Conservation (phyloP, 2,329 filamentous ascomycete genomes). For the Neonectria faginata region DNA sequence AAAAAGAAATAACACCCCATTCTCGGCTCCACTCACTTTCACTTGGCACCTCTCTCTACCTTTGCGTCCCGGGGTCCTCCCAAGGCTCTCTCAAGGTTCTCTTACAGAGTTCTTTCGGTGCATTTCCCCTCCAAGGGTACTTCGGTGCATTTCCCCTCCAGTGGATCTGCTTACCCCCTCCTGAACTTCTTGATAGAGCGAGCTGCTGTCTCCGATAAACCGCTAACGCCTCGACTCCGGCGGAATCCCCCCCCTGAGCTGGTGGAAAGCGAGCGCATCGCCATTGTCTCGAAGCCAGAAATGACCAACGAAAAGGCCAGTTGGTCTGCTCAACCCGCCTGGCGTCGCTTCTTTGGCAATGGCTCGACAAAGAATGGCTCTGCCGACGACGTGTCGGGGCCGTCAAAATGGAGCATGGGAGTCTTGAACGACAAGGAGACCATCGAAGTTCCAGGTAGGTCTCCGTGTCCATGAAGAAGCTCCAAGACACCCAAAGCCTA, state of each 20-base stretch:
- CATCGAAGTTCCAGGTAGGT: constrained; percentile 85
- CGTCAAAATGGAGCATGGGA: constrained; percentile 73
- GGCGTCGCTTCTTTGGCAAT: constrained; percentile 39
- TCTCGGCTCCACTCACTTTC: neutral
- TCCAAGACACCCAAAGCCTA: constrained; percentile 9
- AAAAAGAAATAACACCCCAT: no score
- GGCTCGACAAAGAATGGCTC: constrained; percentile 20
- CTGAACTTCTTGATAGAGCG: neutral
- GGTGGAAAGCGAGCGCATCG: neutral
- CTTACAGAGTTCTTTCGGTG: constrained; percentile 1
- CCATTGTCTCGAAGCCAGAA: neutral
- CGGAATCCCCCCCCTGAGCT: neutral
- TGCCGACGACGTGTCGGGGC: constrained; percentile 31
- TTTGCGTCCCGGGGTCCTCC: neutral
- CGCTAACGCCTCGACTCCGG: neutral
- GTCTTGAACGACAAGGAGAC: constrained; percentile 84
- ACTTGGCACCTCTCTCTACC: neutral
- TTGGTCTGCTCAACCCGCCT: constrained; percentile 23
- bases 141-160: constrained; percentile 3
- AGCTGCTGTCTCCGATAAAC: neutral
- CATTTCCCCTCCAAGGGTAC: neutral
- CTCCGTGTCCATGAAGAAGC: neutral
- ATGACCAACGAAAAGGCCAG: constrained; percentile 36
- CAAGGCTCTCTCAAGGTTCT: neutral
- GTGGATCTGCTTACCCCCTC: constrained; percentile 8